Evolutionary conservation across 257 asterid genomes (phyloP), one percentile per base, ranked within the genome.

Genomic region (Thymus mandschuricus): DNA sequence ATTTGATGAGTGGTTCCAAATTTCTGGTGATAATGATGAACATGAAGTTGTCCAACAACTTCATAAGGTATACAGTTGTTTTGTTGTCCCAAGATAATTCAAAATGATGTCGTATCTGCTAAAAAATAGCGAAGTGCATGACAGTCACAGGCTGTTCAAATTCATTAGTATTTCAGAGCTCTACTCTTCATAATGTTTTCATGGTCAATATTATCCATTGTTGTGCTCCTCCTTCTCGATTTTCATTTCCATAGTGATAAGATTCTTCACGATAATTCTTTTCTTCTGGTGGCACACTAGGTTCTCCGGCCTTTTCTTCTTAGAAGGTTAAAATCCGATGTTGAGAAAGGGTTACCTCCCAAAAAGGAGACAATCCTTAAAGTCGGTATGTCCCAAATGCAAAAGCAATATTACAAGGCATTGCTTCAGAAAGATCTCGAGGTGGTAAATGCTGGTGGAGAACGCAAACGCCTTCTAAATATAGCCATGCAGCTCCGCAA

Each of bases 311-410:
- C 99, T 48, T 95, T 95, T 81, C 97, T 95, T 75, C 92, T 95
- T 33, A 78, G 99, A 90, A 88, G 99, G 68, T 81, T 95, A 86
- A 95, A 95, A 71, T 95, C 99, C 69, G 99, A 95, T 79, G 98
- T 95, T 45, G 99, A 95, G 86, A 95, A 95, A 86, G 99, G 99
- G 65, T 82, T 95, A 74, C 99, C 99, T 70, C 99, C 99, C 60
- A 95, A 95, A 87, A 95, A 95, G 76, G 99, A 95, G 86, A 95
- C 99, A 6, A 95, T 95, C 77, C 98, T 95, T 63, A 95, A 95
- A 87, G 98, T 95, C 68, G 99, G 99, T 34, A 95, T 95, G 99
- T 95, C 99, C 73, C 99, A 95, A 88, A 86, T 95, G 98, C 99
- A 95, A 81, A 95, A 95, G 86, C 91, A 95, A 49, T 92, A 86